Percentiles rank a stretch among this genome's conserved stretches.
Evolutionary conservation across 345 rosid genomes (phyloP).

Genomic region (Firmiana major): DNA sequence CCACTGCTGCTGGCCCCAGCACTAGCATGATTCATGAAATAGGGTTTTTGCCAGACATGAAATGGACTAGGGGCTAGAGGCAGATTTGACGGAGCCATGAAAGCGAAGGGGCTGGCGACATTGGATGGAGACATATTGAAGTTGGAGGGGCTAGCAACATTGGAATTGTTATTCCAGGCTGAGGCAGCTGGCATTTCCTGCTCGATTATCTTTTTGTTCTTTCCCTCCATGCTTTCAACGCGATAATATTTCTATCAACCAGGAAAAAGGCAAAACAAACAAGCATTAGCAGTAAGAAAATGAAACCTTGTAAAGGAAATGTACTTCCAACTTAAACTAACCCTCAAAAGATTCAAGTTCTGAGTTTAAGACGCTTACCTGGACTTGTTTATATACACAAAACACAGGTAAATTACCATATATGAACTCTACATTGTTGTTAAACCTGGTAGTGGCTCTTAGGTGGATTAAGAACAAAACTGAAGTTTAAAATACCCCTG

Average conservation of each 20-base stretch:
- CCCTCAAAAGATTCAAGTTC: background rate
- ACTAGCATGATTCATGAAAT: background rate
- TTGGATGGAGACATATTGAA: no score
- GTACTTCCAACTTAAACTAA: background rate
- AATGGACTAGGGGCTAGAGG: constrained; percentile 4
- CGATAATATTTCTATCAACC: background rate
- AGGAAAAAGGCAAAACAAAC: background rate
- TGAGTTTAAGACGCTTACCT: background rate
- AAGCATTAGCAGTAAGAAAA: background rate
- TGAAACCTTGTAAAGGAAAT: background rate
- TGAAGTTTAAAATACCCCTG: background rate
- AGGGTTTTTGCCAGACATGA: constrained; percentile 18
- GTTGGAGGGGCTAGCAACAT: background rate
- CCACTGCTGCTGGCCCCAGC: background rate
- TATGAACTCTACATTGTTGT: background rate
- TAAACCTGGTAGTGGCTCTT: background rate
- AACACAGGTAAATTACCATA: background rate
- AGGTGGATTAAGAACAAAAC: background rate
- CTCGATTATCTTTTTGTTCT: background rate
- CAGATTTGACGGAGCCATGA: background rate
- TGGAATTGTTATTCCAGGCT: background rate
- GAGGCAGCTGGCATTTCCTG: background rate
- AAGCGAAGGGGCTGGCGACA: background rate
- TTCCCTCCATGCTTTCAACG: background rate
- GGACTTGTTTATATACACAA: background rate